Conservation (phyloP, 2,329 filamentous ascomycete species). For the Fusarium penzigii region DNA sequence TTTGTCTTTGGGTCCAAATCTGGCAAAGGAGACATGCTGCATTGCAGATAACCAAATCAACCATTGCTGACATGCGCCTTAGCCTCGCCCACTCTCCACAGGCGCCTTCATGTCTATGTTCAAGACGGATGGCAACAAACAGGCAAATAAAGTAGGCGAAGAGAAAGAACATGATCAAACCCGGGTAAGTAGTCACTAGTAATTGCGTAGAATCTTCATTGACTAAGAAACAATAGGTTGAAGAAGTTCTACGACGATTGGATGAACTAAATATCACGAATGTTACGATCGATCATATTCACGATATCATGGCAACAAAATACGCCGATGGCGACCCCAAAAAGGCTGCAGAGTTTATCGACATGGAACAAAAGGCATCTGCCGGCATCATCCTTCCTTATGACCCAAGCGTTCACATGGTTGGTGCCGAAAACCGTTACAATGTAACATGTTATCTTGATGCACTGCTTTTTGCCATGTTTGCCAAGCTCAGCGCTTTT, state of each 20-base stretch:
- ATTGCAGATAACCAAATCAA: slow-evolving; percentile 4
- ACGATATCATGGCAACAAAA: slow-evolving; percentile 57
- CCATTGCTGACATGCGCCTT: slow-evolving; percentile 11
- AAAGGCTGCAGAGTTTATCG: slow-evolving; percentile 73
- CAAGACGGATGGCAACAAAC: slow-evolving; percentile 59
- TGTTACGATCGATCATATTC: slow-evolving; percentile 58
- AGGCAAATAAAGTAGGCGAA: slow-evolving; percentile 42
- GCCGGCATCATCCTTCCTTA: slow-evolving; percentile 77
- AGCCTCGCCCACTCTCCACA: slow-evolving; percentile 55
- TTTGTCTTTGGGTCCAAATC: no score
- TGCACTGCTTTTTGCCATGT: slow-evolving; percentile 92
- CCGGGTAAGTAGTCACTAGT: slow-evolving; percentile 34
- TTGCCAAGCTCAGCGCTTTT: slow-evolving; percentile 84
- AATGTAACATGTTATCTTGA: slow-evolving; percentile 95
- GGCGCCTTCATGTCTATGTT: slow-evolving; percentile 66
- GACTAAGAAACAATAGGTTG: slow-evolving; percentile 37
- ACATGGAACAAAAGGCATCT: slow-evolving; percentile 78
- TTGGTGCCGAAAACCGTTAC: slow-evolving; percentile 83
- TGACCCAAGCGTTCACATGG: slow-evolving; percentile 68
- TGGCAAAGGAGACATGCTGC: background rate
- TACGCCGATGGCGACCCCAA: slow-evolving; percentile 71
- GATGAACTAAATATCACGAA: slow-evolving; percentile 47
- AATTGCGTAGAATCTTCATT: slow-evolving; percentile 10
- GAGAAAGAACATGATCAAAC: slow-evolving; percentile 49
- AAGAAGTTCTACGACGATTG: slow-evolving; percentile 41